Evolutionary conservation across 768 basidiomycete species (phyloP), one percentile per base, ranked within the genome.

Genomic region (Lepiota venenata): DNA sequence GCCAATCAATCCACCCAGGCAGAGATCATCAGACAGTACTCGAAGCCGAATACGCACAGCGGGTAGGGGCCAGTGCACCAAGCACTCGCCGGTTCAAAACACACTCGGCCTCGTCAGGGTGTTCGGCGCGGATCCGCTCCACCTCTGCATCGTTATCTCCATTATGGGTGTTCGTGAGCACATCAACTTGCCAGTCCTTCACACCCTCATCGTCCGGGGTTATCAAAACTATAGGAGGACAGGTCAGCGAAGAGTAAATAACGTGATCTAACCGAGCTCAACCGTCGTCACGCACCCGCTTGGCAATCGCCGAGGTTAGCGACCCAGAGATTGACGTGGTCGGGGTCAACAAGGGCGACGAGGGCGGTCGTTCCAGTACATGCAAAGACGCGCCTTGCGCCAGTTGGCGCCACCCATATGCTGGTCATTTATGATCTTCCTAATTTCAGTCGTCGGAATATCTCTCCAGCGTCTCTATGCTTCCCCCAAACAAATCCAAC

Each of bases 241-340:
- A 16, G 20, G 39, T 42, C 29, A 61, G 43, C 47, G 42, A 21
- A 18, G 36, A 50, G 39, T 22, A 51, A 37, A 45, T 16, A 39
- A 51, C 54, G 56, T 50, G 39, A 59, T 27, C 41, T 20, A 25
- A 38, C 61, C 59, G 56, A 38, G 58, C 21, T 43, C 27, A 21
- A 38, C 61, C 59, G 56, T 56, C 51, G 46, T 41, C 21, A 71
- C 84, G 58, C 58, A 88, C 88, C 75, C 56, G 87, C 87, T 74
- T 87, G 84, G 65, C 87, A 90, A 63, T 91, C 89, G 12, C 89
- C 89, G 22, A 91, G 74, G 63, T 90, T 90, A 5, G 88, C 88
- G 44, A 91, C 70, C 89, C 89, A 91, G 18, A 91, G 71, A 58
- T 88, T 81, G 62, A 79, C 73, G 58, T 80, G 78, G 16, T 81